phyloP scores from a whole-genome alignment of 2,329 filamentous ascomycete species.

The Aspergillus transmontanensis region DNA sequence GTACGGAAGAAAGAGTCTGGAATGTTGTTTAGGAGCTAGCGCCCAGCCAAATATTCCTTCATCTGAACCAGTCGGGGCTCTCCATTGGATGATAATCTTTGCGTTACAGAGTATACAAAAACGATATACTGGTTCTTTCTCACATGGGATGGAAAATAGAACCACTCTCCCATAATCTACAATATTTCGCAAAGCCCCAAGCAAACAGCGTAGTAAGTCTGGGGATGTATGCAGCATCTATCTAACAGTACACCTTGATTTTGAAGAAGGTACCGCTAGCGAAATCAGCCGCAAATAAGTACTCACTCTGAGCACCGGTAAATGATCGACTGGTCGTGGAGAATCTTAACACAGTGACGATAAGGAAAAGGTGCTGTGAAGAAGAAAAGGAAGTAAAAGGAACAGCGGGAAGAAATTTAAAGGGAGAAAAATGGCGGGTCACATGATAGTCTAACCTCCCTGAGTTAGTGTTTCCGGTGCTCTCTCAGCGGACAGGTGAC shows the following conservation, averaged over 20 bases:
- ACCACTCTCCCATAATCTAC: background rate
- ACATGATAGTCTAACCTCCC: conserved; percentile 25
- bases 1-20: conserved; percentile 57
- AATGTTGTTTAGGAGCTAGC: conserved; percentile 5
- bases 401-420: conserved; percentile 17
- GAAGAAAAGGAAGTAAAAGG: conserved; percentile 42
- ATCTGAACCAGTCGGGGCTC: background rate
- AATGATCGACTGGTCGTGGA: conserved; percentile 87
- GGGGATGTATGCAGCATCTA: conserved; percentile 82
- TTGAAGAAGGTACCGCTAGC: conserved; percentile 88
- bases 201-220: background rate
- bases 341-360: conserved; percentile 76
- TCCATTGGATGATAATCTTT: background rate
- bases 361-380: conserved; percentile 82
- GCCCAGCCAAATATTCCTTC: background rate
- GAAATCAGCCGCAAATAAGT: conserved; percentile 74
- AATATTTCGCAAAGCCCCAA: background rate
- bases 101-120: background rate
- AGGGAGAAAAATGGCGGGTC: conserved; percentile 30
- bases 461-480: conserved; percentile 27
- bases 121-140: background rate
- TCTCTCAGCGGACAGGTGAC: conserved; percentile 31
- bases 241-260: conserved; percentile 89
- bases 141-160: background rate
- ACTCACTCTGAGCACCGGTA: conserved; percentile 79